These are phyloP conservation scores for Lenwebbia sp. DNA, from an alignment of 345 rosid species.

Conservation along the genomic window DNA sequence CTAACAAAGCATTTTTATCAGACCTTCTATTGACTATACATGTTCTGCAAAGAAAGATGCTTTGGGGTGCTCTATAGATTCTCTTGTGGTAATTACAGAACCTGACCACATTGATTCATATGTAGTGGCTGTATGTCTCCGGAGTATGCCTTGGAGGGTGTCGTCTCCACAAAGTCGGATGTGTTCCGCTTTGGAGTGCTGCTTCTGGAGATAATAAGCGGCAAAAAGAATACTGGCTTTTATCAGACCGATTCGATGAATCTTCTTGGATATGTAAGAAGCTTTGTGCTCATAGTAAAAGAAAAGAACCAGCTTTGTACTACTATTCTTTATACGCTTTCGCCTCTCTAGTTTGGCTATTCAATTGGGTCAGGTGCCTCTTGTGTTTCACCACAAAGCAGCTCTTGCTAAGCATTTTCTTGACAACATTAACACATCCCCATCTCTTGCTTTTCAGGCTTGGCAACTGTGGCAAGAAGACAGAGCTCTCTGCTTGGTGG, in stretches of 20 bases:
- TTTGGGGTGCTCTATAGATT: background rate
- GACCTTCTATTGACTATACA: background rate
- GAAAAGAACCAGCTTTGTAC: background rate
- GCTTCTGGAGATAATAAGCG: slow-evolving; percentile 12
- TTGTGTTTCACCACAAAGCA: background rate
- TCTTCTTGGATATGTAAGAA: slow-evolving; percentile 17
- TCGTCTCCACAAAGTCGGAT: slow-evolving; percentile 11
- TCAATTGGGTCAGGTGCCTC: too few relatives aligned
- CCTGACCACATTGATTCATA: background rate
- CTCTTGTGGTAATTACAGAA: background rate
- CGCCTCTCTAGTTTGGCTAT: too few relatives aligned
- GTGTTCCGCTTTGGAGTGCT: slow-evolving; percentile 14
- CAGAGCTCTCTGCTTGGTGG: background rate
- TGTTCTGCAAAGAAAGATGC: background rate
- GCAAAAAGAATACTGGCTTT: slow-evolving; percentile 14
- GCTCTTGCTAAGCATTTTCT: background rate
- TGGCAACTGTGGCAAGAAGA: slow-evolving; percentile 18
- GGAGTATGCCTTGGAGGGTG: slow-evolving; percentile 13
- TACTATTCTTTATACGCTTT: background rate
- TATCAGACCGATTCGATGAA: slow-evolving; percentile 1
- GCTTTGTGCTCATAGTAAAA: background rate
- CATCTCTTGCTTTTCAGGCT: slow-evolving; percentile 4
- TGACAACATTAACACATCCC: background rate
- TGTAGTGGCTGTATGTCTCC: slow-evolving; percentile 10
- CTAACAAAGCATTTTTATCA: background rate